phyloP scores from a whole-genome alignment of 768 basidiomycete genomes.

The Pluteus cervinus region DNA sequence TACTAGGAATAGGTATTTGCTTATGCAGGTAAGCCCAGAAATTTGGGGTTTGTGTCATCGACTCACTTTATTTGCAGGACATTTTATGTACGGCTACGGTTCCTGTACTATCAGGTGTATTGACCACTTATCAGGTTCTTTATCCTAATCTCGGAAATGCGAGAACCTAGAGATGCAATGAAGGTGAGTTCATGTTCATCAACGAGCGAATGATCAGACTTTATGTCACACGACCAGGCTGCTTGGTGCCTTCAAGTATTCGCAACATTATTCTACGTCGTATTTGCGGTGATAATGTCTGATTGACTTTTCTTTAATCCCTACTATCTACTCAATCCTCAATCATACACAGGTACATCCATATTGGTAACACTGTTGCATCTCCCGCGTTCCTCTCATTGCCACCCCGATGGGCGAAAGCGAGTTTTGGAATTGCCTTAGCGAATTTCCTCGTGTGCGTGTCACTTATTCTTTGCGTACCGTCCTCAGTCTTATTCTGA shows the following conservation, averaged over 20 bases:
- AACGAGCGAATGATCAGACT: background rate
- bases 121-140: slow-evolving; percentile 38
- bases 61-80: slow-evolving; percentile 52
- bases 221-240: slow-evolving; percentile 23
- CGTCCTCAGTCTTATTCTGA: background rate
- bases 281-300: slow-evolving; percentile 25
- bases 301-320: background rate
- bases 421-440: slow-evolving; percentile 41
- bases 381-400: slow-evolving; percentile 44
- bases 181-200: slow-evolving; percentile 27
- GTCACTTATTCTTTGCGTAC: background rate
- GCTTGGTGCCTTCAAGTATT: slow-evolving; percentile 52
- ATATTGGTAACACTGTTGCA: slow-evolving; percentile 39
- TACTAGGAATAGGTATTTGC: too few species aligned
- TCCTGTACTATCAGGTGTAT: background rate
- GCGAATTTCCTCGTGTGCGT: slow-evolving; percentile 46
- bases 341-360: slow-evolving; percentile 29
- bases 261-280: slow-evolving; percentile 38
- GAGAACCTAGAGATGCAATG: slow-evolving; percentile 44
- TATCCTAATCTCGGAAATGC: slow-evolving; percentile 54
- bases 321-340: background rate
- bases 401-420: slow-evolving; percentile 43
- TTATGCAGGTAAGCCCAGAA: too few species aligned
- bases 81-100: slow-evolving; percentile 43
- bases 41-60: too few species aligned